Conservation (phyloP, 129 eudicot genomes). For the Flaveria bidentis region DNA sequence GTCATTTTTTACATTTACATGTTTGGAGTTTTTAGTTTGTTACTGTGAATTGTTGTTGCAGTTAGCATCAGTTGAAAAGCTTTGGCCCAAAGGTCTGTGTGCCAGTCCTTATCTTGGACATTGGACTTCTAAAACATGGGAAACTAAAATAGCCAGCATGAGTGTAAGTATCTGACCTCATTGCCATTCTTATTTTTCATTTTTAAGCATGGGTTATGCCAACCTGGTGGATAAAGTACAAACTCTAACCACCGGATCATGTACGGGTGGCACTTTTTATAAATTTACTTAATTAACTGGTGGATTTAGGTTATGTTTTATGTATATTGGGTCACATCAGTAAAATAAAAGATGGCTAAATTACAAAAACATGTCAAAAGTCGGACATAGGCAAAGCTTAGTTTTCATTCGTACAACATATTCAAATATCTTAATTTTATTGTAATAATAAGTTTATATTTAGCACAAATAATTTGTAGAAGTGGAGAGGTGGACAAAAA, state of each 20-base stretch:
- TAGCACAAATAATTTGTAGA: background rate
- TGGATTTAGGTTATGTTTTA: background rate
- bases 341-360: background rate
- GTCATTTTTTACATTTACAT: slow-evolving; percentile 3
- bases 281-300: background rate
- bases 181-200: background rate
- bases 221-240: background rate
- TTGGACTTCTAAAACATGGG: slow-evolving; percentile 78
- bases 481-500: background rate
- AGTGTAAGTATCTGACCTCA: slow-evolving; percentile 53
- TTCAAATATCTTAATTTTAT: background rate
- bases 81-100: slow-evolving; percentile 89
- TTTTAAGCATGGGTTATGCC: background rate
- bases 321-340: background rate
- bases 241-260: background rate
- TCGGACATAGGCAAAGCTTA: background rate
- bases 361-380: background rate
- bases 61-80: slow-evolving; percentile 75
- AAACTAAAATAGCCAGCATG: slow-evolving; percentile 57
- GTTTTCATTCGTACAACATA: background rate
- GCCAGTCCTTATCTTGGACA: slow-evolving; percentile 75
- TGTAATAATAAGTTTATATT: background rate
- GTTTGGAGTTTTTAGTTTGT: slow-evolving; percentile 5
- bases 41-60: slow-evolving; percentile 32
- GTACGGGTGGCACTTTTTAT: background rate